These are phyloP conservation scores for Mrakia frigida DNA, from an alignment of 768 basidiomycete genomes.

Conservation along the genomic window DNA sequence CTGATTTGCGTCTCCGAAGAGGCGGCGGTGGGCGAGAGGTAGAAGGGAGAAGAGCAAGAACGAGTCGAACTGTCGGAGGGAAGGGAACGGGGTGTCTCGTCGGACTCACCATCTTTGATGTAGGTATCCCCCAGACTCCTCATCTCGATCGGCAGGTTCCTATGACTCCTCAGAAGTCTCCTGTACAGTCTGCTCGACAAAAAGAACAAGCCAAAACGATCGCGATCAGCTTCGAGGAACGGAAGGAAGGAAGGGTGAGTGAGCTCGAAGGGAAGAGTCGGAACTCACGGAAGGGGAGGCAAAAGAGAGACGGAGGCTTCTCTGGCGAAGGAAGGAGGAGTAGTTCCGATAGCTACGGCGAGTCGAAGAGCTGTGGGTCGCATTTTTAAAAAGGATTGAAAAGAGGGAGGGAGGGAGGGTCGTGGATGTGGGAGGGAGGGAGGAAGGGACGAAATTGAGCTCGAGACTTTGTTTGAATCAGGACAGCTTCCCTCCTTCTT, in stretches of 20 bases:
- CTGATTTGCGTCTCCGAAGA: not conserved
- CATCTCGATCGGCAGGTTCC: conserved; percentile 67
- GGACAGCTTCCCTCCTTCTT: no score
- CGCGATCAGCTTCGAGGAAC: not conserved
- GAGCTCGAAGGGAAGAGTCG: not conserved
- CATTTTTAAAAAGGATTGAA: not conserved
- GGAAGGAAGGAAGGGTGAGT: not conserved
- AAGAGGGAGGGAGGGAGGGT: not conserved
- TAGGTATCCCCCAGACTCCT: conserved; percentile 78
- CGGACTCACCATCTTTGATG: conserved; percentile 58
- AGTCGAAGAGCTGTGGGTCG: conserved; percentile 6
- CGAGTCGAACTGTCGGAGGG: not conserved
- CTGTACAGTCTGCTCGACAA: conserved; percentile 68
- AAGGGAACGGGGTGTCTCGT: no score
- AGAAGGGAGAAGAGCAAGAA: conserved; percentile 21
- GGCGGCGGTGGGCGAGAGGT: not conserved
- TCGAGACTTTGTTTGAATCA: no score
- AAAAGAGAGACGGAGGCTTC: conserved; percentile 48
- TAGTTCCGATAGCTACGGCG: conserved; percentile 3
- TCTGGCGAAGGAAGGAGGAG: conserved; percentile 6
- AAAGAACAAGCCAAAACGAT: not conserved
- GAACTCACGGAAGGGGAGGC: conserved; percentile 73
- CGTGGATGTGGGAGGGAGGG: not conserved
- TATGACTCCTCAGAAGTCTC: conserved; percentile 71
- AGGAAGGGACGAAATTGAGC: not conserved